phyloP scores from a whole-genome alignment of 1,139 yeast species.

The Debaryomyces singareniensis region DNA sequence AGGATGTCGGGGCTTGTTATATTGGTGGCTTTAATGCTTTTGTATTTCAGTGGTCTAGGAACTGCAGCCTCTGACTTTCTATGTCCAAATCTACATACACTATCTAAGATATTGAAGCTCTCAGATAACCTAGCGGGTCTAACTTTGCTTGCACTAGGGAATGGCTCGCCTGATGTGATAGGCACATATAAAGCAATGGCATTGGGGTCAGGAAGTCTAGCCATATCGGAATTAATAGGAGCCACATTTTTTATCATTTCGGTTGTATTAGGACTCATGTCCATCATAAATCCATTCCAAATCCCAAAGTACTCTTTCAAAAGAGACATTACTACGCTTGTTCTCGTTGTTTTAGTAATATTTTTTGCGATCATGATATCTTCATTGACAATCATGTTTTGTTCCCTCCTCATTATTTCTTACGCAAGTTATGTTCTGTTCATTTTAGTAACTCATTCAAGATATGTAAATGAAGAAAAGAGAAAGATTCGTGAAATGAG shows the following conservation, averaged over 20 bases:
- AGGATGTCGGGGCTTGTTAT: conserved; percentile 14
- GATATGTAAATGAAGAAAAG: conserved; percentile 14
- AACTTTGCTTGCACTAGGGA: conserved; percentile 84
- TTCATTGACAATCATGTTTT: conserved; percentile 39
- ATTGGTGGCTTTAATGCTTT: conserved; percentile 24
- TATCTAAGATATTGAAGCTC: conserved; percentile 54
- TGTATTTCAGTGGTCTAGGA: conserved; percentile 62
- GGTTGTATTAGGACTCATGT: conserved; percentile 71
- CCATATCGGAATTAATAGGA: conserved; percentile 83
- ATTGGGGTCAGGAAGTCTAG: conserved; percentile 63
- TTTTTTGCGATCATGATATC: conserved; percentile 39
- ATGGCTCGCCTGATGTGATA: conserved; percentile 86
- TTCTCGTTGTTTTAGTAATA: conserved; percentile 38
- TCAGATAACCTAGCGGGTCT: conserved; percentile 82
- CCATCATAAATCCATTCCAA: conserved; percentile 58
- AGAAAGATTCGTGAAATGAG: conserved; percentile 20
- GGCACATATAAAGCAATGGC: conserved; percentile 79
- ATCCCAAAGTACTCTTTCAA: conserved; percentile 46
- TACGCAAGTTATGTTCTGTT: conserved; percentile 42
- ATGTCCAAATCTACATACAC: conserved; percentile 64
- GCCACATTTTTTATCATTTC: conserved; percentile 76
- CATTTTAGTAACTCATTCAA: conserved; percentile 40
- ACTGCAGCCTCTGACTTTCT: conserved; percentile 69
- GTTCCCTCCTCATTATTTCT: conserved; percentile 31
- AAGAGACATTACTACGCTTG: conserved; percentile 52